Conservation (phyloP, 306 rosid species). For the Ormosia semicastrata region DNA sequence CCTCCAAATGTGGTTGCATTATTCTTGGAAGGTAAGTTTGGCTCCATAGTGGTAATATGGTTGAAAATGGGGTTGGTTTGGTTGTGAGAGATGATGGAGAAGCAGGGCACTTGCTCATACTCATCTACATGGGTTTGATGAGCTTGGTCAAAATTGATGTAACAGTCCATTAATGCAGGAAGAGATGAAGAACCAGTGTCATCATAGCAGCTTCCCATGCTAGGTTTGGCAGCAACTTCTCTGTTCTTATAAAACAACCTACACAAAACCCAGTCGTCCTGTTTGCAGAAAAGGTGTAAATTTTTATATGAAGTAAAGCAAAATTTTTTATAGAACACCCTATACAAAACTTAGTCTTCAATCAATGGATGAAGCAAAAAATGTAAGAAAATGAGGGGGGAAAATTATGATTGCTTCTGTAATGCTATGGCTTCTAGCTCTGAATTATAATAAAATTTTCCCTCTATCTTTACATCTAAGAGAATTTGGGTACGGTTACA, state of each 20-base stretch:
- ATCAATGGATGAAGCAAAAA: background rate
- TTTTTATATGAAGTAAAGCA: background rate
- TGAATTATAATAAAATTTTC: background rate
- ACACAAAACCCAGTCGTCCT: slow-evolving; percentile 94
- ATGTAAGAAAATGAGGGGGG: background rate
- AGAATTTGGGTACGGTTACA: slow-evolving; percentile 30
- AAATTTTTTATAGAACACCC: background rate
- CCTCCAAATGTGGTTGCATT: slow-evolving; percentile 33
- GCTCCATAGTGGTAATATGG: slow-evolving; percentile 38
- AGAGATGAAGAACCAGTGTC: slow-evolving; percentile 58
- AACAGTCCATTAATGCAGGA: slow-evolving; percentile 61
- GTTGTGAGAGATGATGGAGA: slow-evolving; percentile 79
- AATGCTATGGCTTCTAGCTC: no score
- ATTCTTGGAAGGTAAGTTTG: slow-evolving; percentile 33
- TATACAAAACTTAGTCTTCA: background rate
- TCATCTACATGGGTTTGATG: slow-evolving; percentile 33
- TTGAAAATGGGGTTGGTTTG: slow-evolving; percentile 54
- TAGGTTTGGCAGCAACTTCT: slow-evolving; percentile 43
- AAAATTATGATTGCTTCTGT: no score
- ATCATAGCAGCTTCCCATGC: slow-evolving; percentile 61
- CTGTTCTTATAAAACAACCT: slow-evolving; percentile 75
- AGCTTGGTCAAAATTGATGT: slow-evolving; percentile 66
- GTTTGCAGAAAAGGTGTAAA: background rate
- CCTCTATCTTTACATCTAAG: background rate
- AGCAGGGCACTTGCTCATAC: slow-evolving; percentile 94